Base-by-base conservation (phyloP, 805 yeast species). In the Pichia nakasei region DNA sequence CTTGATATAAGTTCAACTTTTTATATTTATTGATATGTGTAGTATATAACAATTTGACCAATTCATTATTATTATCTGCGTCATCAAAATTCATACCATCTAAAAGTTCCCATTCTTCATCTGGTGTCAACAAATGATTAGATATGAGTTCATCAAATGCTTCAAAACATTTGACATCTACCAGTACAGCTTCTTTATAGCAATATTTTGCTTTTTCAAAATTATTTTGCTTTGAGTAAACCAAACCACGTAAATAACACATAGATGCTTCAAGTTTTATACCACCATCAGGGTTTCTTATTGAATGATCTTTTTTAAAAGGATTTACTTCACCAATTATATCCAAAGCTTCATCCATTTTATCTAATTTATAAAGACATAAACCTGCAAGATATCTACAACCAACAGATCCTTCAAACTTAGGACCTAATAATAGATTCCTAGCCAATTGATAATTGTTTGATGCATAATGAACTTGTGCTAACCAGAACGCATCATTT, bases 401-500 rank as follows among this genome's bases (percentile, higher is more conserved):
- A 52, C 84, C 75, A 3, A 85, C 81, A 37, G 82, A 75, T 7
- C 70, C 68, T 48, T 78, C 75, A 51, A 72, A 77, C 43, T 72
- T 76, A 29, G 72, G 68, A 13, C 76, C 72, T 17, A 77, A 63
- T 19, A 91, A 68, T 35, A 89, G 62, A 49, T 80, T 80, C 42
- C 87, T 75, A 2, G 95, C 96, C 29, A 96, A 69, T 35, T 81
- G 72, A 61, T 78, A 88, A 56, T 84, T 77, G 11, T 91, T 91
- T 44, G 77, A 78, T 44, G 79, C 69, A 60, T 78, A 86, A 59
- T 83, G 80, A 5, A 85, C 95, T 65, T 91, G 96, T 0, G 96
- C 96, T 26, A 91, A 69, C 96, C 97, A 89, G 61, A 87, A 91
- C 11, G 96, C 96, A 59, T 91, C 97, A 56, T 82, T 85, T 13